Base-by-base conservation (phyloP, 108 stramenopile species). In the Skeletonema tropicum region DNA sequence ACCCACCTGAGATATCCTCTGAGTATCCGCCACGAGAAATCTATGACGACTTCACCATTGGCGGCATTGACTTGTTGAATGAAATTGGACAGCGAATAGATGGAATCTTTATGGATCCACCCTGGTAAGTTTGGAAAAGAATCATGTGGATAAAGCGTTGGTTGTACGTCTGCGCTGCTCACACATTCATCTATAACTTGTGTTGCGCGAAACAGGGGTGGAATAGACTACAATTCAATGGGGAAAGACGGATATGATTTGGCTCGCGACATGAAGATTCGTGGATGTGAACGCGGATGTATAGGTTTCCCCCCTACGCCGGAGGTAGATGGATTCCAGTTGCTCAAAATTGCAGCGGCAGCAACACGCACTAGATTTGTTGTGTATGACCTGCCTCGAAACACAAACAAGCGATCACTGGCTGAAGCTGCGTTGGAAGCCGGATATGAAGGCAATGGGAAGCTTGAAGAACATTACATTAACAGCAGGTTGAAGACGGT, bases 401-500 rank as follows among this genome's bases (percentile, higher is more conserved):
- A 96, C 64, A 88, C 86, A 17, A 92, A 89, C 74, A 86, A 81
- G 68, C 66, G 55, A 42, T 92, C 91, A 12, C 64, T 96, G 23
- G 94, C 90, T 21, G 60, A 70, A 42, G 82, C 90, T 29, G 94
- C 94, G 21, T 71, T 92, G 71, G 75, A 76, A n/a, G 92, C 94
- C 19, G 92, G 92, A 3, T 93, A 93, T 74, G 87, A 82, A 31
- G 92, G 92, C 23, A 95, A 92, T 68, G 68, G 87, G 6, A 89
- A 92, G 59, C 66, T 93, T 77, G 94, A 96, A 62, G 92, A 96
- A 41, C 91, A 96, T 77, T 92, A 90, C 69, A 55, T 96, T 23
- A 96, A 93, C 70, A 91, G 90, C 23, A 90, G 90, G 17, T 80
- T 96, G 67, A 96, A 96, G 79, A 96, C 94, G 4, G 91, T 92